phyloP scores from a whole-genome alignment of 2,329 filamentous ascomycete species.

The Fusarium verrucosum region DNA sequence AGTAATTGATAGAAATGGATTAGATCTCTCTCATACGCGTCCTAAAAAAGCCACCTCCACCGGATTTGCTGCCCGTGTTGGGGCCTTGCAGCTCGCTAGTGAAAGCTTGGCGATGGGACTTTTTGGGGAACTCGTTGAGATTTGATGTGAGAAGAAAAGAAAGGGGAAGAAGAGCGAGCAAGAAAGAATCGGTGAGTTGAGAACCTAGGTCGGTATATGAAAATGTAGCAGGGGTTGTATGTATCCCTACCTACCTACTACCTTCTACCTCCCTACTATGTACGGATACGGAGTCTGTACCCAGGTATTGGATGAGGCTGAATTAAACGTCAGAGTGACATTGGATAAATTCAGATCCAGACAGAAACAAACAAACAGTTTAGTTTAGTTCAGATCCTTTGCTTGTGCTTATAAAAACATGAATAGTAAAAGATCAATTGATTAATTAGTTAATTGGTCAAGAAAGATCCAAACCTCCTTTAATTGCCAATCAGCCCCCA shows the following conservation, averaged over 20 bases:
- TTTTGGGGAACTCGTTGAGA: not conserved
- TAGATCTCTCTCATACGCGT: conserved; percentile 16
- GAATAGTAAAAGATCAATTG: not conserved
- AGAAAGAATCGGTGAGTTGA: conserved; percentile 30
- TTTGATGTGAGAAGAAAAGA: not conserved
- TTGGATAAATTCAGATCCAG: conserved; percentile 4
- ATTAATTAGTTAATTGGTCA: not conserved
- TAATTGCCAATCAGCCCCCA: conserved; percentile 7
- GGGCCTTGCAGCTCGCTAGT: conserved; percentile 27
- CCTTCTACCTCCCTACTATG: too few relatives aligned
- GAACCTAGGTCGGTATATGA: not conserved
- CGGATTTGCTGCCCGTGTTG: not conserved
- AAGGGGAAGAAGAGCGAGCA: not conserved
- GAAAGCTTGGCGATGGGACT: conserved; percentile 24
- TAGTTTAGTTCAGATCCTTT: not conserved
- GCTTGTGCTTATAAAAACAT: not conserved
- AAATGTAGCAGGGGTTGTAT: conserved; percentile 7
- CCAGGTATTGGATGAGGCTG: conserved; percentile 13
- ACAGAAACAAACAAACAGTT: conserved; percentile 4
- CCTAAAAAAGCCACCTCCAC: conserved; percentile 27
- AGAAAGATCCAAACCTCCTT: not conserved
- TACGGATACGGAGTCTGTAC: not conserved
- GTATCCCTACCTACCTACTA: too few relatives aligned
- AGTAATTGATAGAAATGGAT: not conserved
- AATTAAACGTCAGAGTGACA: conserved; percentile 30